Evolutionary conservation across 2,329 filamentous ascomycete species (phyloP).

Genomic region (Cytospora leucostoma): DNA sequence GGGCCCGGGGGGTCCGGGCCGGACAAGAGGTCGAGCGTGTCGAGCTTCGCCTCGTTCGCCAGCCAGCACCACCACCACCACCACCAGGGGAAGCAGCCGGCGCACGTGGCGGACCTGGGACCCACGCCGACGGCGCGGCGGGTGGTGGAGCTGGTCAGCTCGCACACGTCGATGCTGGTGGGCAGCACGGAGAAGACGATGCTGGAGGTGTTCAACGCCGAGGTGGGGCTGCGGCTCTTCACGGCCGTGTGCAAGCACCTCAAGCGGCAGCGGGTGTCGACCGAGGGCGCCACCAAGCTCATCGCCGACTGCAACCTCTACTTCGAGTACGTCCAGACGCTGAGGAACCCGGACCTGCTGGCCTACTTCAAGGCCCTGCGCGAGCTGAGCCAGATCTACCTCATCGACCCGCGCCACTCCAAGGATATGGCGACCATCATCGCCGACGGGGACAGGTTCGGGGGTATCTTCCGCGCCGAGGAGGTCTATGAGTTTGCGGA

Average conservation of each 20-base stretch:
- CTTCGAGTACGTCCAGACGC: slow-evolving; percentile 77
- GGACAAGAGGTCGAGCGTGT: slow-evolving; percentile 25
- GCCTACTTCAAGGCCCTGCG: slow-evolving; percentile 90
- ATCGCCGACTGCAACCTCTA: slow-evolving; percentile 98
- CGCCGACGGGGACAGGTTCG: slow-evolving; percentile 85
- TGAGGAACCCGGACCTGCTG: slow-evolving; percentile 80
- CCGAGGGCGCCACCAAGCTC: slow-evolving; percentile 84
- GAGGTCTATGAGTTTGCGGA: slow-evolving; percentile 98
- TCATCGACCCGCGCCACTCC: slow-evolving; percentile 83
- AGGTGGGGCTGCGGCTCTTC: slow-evolving; percentile 92
- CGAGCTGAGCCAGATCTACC: slow-evolving; percentile 91
- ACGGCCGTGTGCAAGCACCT: slow-evolving; percentile 93
- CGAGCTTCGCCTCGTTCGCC: slow-evolving; percentile 25
- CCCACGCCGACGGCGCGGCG: slow-evolving; percentile 77
- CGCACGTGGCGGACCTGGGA: slow-evolving; percentile 58
- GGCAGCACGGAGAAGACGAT: slow-evolving; percentile 97
- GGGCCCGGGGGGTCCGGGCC: slow-evolving; percentile 33
- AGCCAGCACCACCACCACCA: slow-evolving; percentile 20
- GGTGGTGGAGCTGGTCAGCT: slow-evolving; percentile 81
- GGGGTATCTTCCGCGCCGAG: slow-evolving; percentile 89
- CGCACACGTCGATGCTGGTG: slow-evolving; percentile 88
- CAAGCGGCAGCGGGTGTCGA: slow-evolving; percentile 90
- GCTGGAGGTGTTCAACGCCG: slow-evolving; percentile 97
- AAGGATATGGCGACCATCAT: slow-evolving; percentile 96
- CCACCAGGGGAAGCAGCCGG: slow-evolving; percentile 41